A percentile compares a stretch with the other conserved stretches of the same genome.
Conservation (phyloP, 1,139 yeast genomes). For the Hyphopichia khmerensis region DNA sequence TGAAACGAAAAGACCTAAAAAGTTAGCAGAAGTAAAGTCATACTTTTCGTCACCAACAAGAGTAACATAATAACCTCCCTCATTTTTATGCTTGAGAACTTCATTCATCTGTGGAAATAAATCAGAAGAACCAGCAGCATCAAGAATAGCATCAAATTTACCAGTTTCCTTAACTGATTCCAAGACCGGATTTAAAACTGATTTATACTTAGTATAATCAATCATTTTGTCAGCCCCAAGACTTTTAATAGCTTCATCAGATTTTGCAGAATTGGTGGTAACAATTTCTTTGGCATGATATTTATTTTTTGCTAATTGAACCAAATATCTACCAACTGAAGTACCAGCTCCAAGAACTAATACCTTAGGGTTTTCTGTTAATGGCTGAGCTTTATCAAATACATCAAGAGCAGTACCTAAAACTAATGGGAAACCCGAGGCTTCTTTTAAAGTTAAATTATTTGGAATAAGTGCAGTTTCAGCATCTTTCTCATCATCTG, state of each 20-base stretch:
- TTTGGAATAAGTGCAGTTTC: constrained; percentile 48
- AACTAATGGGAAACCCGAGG: constrained; percentile 58
- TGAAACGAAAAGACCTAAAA: constrained; percentile 1
- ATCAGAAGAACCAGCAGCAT: constrained; percentile 28
- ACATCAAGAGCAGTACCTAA: constrained; percentile 57
- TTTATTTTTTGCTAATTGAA: constrained; percentile 54
- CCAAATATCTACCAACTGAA: constrained; percentile 62
- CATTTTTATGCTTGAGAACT: constrained; percentile 37
- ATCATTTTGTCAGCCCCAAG: constrained; percentile 54
- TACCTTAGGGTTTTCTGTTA: constrained; percentile 26
- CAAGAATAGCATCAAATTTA: constrained; percentile 38
- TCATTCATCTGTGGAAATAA: constrained; percentile 20
- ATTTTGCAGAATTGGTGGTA: constrained; percentile 31
- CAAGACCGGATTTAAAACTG: constrained; percentile 20
- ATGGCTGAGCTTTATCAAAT: constrained; percentile 26
- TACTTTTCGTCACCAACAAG: constrained; percentile 49
- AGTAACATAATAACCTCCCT: constrained; percentile 46
- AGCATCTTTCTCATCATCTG: constrained; percentile 40
- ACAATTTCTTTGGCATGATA: constrained; percentile 48
- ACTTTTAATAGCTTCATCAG: constrained; percentile 38
- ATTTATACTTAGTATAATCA: constrained; percentile 43
- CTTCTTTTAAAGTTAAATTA: constrained; percentile 47
- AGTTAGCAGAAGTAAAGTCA: constrained; percentile 17
- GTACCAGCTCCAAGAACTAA: constrained; percentile 75
- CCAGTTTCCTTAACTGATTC: constrained; percentile 21